Conservation (phyloP, 805 yeast genomes). For the Kodamaea laetipori region DNA sequence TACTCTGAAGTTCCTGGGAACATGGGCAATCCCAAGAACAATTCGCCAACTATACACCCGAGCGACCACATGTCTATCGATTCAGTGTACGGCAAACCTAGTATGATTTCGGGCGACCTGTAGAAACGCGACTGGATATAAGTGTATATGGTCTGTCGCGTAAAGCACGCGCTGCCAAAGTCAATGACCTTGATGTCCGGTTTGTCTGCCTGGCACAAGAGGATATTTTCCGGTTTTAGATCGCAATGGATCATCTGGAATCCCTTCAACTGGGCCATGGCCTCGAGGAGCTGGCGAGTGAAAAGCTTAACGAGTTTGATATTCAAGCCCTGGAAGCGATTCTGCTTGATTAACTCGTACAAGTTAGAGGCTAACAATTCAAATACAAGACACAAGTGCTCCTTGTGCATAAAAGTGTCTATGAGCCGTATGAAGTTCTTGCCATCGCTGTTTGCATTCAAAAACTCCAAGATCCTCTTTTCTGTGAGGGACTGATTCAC, state of each 20-base stretch:
- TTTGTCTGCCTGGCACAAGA: conserved; percentile 74
- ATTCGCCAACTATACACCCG: conserved; percentile 89
- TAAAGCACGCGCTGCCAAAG: conserved; percentile 95
- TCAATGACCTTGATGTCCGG: conserved; percentile 92
- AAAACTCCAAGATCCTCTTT: conserved; percentile 78
- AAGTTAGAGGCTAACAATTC: conserved; percentile 85
- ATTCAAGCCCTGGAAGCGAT: conserved; percentile 87
- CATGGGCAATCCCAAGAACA: conserved; percentile 87
- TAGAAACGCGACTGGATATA: conserved; percentile 92
- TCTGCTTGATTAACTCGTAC: conserved; percentile 88
- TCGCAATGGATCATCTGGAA: conserved; percentile 93
- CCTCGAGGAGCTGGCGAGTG: conserved; percentile 77
- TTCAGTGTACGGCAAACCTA: conserved; percentile 89
- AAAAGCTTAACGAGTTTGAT: conserved; percentile 77
- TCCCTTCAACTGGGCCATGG: conserved; percentile 77
- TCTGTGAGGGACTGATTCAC: conserved; percentile 91
- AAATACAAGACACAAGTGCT: conserved; percentile 90
- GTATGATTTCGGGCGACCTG: conserved; percentile 90
- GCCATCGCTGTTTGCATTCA: conserved; percentile 65
- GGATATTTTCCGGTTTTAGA: conserved; percentile 92
- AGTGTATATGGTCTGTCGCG: conserved; percentile 83
- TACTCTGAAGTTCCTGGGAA: conserved; percentile 95
- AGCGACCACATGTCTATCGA: conserved; percentile 97
- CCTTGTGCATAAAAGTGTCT: conserved; percentile 90
- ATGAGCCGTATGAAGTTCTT: conserved; percentile 76